A percentile compares a stretch with the other conserved stretches of the same genome.
phyloP scores from a whole-genome alignment of 208 protist genomes.

The Lotmaria passim region DNA sequence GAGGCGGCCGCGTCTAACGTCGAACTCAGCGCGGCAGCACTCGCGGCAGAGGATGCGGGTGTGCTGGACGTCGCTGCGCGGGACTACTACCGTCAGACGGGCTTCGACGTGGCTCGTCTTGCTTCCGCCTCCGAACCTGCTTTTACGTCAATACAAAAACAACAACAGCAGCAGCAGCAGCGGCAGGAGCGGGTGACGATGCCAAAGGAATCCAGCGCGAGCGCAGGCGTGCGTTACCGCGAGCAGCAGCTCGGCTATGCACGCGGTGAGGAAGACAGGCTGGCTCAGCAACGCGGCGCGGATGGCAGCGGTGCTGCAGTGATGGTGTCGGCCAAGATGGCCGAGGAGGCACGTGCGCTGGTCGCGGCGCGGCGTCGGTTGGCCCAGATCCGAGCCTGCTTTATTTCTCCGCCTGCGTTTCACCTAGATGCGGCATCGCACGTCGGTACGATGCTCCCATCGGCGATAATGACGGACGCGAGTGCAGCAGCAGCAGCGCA shows the following conservation, averaged over 20 bases:
- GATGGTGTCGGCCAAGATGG: constrained; percentile 36
- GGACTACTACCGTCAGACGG: neutral
- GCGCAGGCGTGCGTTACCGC: constrained; percentile 23
- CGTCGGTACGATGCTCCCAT: neutral
- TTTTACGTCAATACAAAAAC: no score
- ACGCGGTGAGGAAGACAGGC: neutral
- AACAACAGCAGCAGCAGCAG: neutral
- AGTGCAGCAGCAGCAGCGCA: neutral
- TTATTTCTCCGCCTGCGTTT: constrained; percentile 9
- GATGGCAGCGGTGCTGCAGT: constrained; percentile 2
- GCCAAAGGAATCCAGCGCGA: constrained; percentile 3
- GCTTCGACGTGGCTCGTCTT: neutral
- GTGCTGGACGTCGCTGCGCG: constrained; percentile 15
- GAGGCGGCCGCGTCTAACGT: constrained; percentile 15
- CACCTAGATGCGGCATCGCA: neutral
- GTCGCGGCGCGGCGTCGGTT: constrained; percentile 51
- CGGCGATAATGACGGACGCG: constrained; percentile 8
- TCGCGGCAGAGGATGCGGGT: constrained; percentile 28
- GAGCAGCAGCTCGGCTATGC: constrained; percentile 16
- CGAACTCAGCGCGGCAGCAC: constrained; percentile 1
- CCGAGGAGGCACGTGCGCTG: constrained; percentile 47
- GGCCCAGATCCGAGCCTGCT: constrained; percentile 35
- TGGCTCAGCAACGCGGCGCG: neutral
- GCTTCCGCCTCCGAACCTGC: neutral
- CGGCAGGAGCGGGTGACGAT: neutral